These are phyloP conservation scores for Hordeum marinum DNA, from an alignment of 176 grass and related monocot species.

Conservation along the genomic window DNA sequence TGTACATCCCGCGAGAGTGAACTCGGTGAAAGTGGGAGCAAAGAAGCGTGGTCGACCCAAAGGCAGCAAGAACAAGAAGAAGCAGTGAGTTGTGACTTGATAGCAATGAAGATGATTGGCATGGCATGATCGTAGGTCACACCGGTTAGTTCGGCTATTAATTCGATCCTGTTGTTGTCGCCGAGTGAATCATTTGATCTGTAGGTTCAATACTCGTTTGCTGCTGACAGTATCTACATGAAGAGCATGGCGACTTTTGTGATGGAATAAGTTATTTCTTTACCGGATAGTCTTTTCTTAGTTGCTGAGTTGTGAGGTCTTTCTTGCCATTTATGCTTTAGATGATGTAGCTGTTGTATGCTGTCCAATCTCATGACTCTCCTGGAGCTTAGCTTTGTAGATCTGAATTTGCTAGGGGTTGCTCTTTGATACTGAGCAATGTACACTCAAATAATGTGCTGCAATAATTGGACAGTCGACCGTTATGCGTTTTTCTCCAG, in stretches of 20 bases:
- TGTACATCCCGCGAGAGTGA: conserved; percentile 13
- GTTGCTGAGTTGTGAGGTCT: not conserved
- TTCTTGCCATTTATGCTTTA: conserved; percentile 21
- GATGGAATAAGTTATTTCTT: conserved; percentile 3
- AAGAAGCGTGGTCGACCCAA: conserved; percentile 60
- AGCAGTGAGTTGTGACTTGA: conserved; percentile 14
- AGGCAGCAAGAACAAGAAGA: conserved; percentile 58
- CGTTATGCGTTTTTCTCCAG: not conserved
- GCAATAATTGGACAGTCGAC: not conserved
- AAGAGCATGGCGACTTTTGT: conserved; percentile 2
- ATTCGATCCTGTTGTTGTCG: not conserved
- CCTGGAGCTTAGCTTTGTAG: not conserved
- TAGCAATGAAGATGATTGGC: not conserved
- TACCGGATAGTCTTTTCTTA: conserved; percentile 3
- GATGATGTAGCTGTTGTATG: conserved; percentile 29
- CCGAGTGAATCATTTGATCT: not conserved
- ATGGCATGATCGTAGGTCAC: conserved; percentile 8
- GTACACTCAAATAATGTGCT: conserved; percentile 17
- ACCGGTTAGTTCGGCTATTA: not conserved
- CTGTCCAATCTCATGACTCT: conserved; percentile 10
- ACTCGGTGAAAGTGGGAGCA: conserved; percentile 18
- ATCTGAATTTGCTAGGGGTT: not conserved
- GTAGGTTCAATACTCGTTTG: conserved; percentile 6
- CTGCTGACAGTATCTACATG: not conserved
- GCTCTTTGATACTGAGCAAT: not conserved